Percentiles rank a stretch among this genome's conserved stretches.
These are phyloP conservation scores for Trypanosoma theileri DNA, from an alignment of 208 protist genomes.

Conservation along the genomic window DNA sequence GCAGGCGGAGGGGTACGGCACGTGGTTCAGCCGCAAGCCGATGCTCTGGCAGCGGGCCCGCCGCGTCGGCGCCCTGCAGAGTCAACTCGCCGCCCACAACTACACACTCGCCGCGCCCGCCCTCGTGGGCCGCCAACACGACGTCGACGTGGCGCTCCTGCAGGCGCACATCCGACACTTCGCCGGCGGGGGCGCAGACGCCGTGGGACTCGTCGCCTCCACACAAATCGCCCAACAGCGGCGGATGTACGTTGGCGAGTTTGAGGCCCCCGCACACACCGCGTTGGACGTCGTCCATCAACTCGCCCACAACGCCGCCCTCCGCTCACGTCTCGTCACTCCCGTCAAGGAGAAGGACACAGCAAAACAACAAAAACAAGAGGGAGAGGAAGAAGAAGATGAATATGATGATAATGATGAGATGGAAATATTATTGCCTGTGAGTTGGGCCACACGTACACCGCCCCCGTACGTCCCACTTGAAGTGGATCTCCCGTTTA, in stretches of 20 bases:
- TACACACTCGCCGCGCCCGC: constrained; percentile 52
- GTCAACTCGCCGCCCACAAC: constrained; percentile 70
- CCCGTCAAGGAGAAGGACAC: constrained; percentile 11
- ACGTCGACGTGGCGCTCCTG: constrained; percentile 73
- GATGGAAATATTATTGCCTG: constrained; percentile 67
- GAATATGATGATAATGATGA: constrained; percentile 28
- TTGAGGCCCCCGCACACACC: constrained; percentile 80
- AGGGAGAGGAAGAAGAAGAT: not conserved
- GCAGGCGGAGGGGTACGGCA: constrained; percentile 81
- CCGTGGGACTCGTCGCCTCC: constrained; percentile 70
- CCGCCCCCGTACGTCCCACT: constrained; percentile 83
- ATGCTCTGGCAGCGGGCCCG: constrained; percentile 90
- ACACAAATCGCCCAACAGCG: constrained; percentile 82
- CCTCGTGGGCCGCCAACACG: constrained; percentile 48
- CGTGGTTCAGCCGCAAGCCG: constrained; percentile 85
- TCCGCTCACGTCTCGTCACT: constrained; percentile 60
- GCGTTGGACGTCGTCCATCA: constrained; percentile 84
- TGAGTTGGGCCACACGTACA: constrained; percentile 82
- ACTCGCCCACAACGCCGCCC: constrained; percentile 61
- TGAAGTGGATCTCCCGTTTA: constrained; percentile 83
- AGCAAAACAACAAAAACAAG: not conserved
- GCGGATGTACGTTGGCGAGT: constrained; percentile 79
- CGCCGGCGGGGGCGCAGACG: constrained; percentile 55
- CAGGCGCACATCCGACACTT: constrained; percentile 58
- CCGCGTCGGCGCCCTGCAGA: constrained; percentile 81